These are phyloP conservation scores for Ustilago loliicola DNA, from an alignment of 1,284 basidiomycete genomes.

Conservation along the genomic window DNA sequence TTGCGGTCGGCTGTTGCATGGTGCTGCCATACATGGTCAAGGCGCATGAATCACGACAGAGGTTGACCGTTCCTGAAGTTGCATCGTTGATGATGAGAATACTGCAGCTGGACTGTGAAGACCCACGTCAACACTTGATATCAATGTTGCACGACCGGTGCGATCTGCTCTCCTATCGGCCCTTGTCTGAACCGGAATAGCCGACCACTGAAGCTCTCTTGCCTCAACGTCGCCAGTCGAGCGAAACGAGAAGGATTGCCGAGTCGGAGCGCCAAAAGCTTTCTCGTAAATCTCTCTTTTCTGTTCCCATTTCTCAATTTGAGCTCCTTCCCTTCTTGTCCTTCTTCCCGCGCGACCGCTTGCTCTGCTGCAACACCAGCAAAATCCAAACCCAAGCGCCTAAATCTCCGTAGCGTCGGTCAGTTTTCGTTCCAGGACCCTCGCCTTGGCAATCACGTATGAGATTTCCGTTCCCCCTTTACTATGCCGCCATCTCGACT, in stretches of 20 bases:
- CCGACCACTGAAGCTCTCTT: neutral
- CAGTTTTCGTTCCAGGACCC: too few species aligned
- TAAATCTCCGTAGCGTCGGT: neutral
- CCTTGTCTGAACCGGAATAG: constrained; percentile 1
- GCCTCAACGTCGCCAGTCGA: neutral
- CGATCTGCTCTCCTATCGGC: neutral
- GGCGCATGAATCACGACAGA: neutral
- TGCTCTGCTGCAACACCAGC: too few species aligned
- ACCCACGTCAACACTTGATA: neutral
- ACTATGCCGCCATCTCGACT: neutral
- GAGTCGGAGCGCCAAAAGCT: constrained; percentile 18
- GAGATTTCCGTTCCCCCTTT: neutral
- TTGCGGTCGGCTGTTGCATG: too few species aligned
- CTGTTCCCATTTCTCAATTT: neutral
- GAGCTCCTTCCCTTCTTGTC: neutral
- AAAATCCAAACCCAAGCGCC: neutral
- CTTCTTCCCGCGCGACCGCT: neutral
- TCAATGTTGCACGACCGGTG: neutral
- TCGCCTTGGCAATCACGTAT: neutral
- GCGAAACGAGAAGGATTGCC: constrained; percentile 11
- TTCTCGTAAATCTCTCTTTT: constrained; percentile 29
- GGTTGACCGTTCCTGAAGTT: neutral
- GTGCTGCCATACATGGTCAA: neutral
- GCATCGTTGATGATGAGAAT: neutral
- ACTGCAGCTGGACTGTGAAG: neutral